phyloP scores from a whole-genome alignment of 768 basidiomycete species.

The Coprinellus aureogranulatus region DNA sequence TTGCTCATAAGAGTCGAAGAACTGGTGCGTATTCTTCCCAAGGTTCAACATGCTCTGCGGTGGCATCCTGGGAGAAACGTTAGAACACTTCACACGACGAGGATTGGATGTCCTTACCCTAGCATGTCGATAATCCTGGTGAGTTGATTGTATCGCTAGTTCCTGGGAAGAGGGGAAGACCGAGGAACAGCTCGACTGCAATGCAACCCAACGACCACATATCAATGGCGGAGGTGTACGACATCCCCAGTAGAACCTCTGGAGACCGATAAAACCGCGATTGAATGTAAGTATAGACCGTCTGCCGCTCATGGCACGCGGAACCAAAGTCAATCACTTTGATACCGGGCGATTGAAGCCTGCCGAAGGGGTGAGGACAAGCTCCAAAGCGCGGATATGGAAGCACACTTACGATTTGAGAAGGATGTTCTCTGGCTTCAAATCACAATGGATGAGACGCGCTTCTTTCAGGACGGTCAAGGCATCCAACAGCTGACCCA shows the following conservation, averaged over 20 bases:
- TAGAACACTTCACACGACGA: constrained; percentile 7
- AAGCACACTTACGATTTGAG: constrained; percentile 74
- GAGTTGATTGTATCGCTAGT: constrained; percentile 99
- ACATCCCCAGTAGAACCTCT: constrained; percentile 91
- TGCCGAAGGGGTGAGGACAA: constrained; percentile 26
- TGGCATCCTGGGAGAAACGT: constrained; percentile 58
- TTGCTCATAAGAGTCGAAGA: constrained; percentile 77
- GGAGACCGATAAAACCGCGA: constrained; percentile 98
- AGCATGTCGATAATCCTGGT: constrained; percentile 98
- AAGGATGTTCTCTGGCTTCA: constrained; percentile 98
- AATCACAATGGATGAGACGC: constrained; percentile 94
- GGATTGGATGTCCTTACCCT: constrained; percentile 58
- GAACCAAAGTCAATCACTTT: constrained; percentile 99
- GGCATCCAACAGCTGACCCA: constrained; percentile 90
- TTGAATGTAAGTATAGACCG: constrained; percentile 99
- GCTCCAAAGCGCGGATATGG: constrained; percentile 3
- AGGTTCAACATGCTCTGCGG: constrained; percentile 91
- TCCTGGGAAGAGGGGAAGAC: constrained; percentile 93
- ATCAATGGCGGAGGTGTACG: constrained; percentile 93
- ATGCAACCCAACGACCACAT: constrained; percentile 99
- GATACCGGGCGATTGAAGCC: constrained; percentile 94
- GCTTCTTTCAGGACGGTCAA: constrained; percentile 92
- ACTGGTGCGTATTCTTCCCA: constrained; percentile 92
- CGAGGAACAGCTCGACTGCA: constrained; percentile 96
- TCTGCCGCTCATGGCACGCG: constrained; percentile 97